Conservation (phyloP, 805 yeast genomes). For the Sugiyamaella floridensis region DNA sequence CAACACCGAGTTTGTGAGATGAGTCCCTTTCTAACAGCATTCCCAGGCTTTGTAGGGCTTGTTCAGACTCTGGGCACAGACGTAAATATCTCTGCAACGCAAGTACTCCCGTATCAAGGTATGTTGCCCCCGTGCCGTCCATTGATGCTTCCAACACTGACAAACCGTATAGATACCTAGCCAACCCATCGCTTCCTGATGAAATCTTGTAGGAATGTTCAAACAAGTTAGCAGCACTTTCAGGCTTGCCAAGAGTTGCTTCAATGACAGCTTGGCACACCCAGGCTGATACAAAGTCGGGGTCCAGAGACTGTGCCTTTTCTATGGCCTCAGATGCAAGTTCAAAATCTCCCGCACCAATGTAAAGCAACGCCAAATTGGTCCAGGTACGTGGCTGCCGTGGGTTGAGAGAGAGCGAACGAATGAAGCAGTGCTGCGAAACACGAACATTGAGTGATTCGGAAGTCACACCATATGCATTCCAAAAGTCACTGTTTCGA, state of each 20-base stretch:
- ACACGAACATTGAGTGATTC: slow-evolving; percentile 57
- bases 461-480: slow-evolving; percentile 71
- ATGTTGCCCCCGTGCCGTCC: neutral
- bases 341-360: slow-evolving; percentile 58
- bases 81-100: slow-evolving; percentile 49
- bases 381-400: slow-evolving; percentile 69
- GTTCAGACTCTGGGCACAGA: slow-evolving; percentile 31
- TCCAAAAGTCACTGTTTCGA: slow-evolving; percentile 69
- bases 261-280: slow-evolving; percentile 68
- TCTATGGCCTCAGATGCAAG: slow-evolving; percentile 67
- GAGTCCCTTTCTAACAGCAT: slow-evolving; percentile 58
- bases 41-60: slow-evolving; percentile 26
- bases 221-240: slow-evolving; percentile 51
- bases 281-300: slow-evolving; percentile 74
- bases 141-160: slow-evolving; percentile 43
- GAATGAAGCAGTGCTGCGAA: slow-evolving; percentile 89
- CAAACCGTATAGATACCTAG: slow-evolving; percentile 67
- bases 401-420: slow-evolving; percentile 64
- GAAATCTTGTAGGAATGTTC: slow-evolving; percentile 77
- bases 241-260: slow-evolving; percentile 25
- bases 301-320: slow-evolving; percentile 75
- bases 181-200: slow-evolving; percentile 60
- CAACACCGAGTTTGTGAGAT: slow-evolving; percentile 49
- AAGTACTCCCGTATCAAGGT: slow-evolving; percentile 23
- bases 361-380: slow-evolving; percentile 70